Percentiles rank a stretch among this genome's conserved stretches.
Evolutionary conservation across 352 stramenopile species (phyloP).

Genomic region (Globisporangium cystogenes): DNA sequence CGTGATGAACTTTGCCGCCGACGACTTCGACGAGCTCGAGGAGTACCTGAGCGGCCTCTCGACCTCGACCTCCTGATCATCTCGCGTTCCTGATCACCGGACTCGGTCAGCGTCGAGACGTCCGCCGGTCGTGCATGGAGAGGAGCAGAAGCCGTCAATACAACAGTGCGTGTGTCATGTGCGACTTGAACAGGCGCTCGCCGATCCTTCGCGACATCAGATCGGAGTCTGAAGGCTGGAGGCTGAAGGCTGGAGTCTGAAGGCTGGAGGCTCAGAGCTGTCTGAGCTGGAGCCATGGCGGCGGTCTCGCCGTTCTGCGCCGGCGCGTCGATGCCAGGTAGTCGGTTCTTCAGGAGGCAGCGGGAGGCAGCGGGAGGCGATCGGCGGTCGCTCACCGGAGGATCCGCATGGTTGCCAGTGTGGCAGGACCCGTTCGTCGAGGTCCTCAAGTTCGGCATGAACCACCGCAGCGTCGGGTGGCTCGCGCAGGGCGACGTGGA

Average conservation of each 20-base stretch:
- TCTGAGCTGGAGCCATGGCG: no score
- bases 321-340: slow-evolving; percentile 24
- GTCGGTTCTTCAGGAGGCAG: no score
- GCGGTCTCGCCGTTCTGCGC: slow-evolving; percentile 19
- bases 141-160: not conserved
- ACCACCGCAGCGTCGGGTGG: slow-evolving; percentile 48
- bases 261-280: no score
- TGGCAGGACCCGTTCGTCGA: slow-evolving; percentile 88
- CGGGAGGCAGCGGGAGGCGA: no score
- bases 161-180: not conserved
- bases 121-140: no score
- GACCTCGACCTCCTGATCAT: slow-evolving; percentile 27
- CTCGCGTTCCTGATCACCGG: no score
- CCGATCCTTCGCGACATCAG: no score
- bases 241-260: no score
- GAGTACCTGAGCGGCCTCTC: slow-evolving; percentile 82
- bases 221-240: no score
- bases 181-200: no score
- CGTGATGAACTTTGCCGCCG: slow-evolving; percentile 80
- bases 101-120: no score
- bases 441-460: slow-evolving; percentile 73
- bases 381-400: not conserved
- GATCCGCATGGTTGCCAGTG: slow-evolving; percentile 19
- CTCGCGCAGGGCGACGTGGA: slow-evolving; percentile 61
- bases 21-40: slow-evolving; percentile 87